phyloP scores from a whole-genome alignment of 1,284 basidiomycete genomes.

The Thelephora terrestris region DNA sequence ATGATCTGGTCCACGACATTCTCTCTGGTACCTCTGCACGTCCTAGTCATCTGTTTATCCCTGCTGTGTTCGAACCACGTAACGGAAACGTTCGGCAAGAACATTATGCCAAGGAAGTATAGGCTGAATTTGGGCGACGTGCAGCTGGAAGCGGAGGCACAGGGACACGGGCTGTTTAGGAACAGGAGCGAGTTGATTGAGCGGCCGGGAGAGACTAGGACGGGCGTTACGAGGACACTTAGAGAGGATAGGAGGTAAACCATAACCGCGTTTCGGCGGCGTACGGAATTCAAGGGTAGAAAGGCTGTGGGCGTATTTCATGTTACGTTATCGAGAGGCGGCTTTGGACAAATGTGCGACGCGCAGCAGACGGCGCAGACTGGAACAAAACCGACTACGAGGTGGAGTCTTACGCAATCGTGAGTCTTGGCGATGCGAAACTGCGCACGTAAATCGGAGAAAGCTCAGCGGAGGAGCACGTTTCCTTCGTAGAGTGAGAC shows the following conservation, averaged over 20 bases:
- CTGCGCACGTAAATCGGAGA: too few relatives aligned
- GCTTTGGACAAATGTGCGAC: too few relatives aligned
- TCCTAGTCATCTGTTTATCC: conserved; percentile 52
- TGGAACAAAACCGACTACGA: too few relatives aligned
- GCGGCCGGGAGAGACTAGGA: neutral
- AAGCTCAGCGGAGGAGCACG: too few relatives aligned
- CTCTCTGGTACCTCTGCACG: conserved; percentile 52
- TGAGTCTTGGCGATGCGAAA: too few relatives aligned
- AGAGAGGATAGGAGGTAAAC: neutral
- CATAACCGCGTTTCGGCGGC: neutral
- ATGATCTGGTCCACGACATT: conserved; percentile 54
- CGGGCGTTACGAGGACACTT: neutral
- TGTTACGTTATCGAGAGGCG: too few relatives aligned
- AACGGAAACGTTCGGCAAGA: conserved; percentile 60
- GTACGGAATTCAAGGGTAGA: neutral
- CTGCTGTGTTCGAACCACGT: conserved; percentile 69
- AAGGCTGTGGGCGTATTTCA: neutral
- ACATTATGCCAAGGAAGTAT: conserved; percentile 59
- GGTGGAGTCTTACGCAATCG: too few relatives aligned
- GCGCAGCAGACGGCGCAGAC: too few relatives aligned
- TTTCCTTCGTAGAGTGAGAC: too few relatives aligned
- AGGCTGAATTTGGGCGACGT: conserved; percentile 32
- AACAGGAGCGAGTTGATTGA: neutral
- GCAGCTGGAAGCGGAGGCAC: conserved; percentile 15
- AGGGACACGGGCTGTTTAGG: neutral